Evolutionary conservation across 2,329 filamentous ascomycete species (phyloP), one percentile per base, ranked within the genome.

Genomic region (Cercospora nicotianae): DNA sequence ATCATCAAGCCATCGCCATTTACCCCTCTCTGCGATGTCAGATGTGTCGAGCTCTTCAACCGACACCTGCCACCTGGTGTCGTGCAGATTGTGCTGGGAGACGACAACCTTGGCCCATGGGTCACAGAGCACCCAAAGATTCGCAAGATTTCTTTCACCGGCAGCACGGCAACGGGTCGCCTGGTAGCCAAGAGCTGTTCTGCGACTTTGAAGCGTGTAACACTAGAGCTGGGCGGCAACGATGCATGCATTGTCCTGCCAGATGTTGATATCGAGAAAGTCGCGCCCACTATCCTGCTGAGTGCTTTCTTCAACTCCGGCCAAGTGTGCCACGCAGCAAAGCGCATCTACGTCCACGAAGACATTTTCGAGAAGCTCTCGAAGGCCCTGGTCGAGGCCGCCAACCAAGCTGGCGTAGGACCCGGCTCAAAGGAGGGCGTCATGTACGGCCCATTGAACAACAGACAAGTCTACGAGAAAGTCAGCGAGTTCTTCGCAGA

Each of bases 251-350:
- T 97, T 76, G 85, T 97, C 64, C 85, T 94, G 68, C 84, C 83
- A 12, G 94, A 97, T 75, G 92, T 96, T 1, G 93, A 97, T 77
- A 81, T 96, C 60, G 87, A 89, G 53, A 97, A 93, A 93, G 93
- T 90, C 0, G 94, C 94, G 0, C 93, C 91, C 74, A 92, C 97
- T 80, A 94, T 97, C 74, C 92, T 97, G 10, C 93, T 97, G 74
- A 93, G 94, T 20, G 89, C 93, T 13, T 84, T 97, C 66, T 97
- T 97, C 85, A 97, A 97, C 82, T 97, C 93, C 62, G 94, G 94
- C n/a, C 94, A 97, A 83, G 96, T 92, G 78, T 97, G 94, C 84
- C 97, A 94, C 80, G 91, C 93, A 23, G 85, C 97, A 65, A 94
- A 97, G 82, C 86, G 94, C 33, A 88, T 97, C n/a, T 97, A 97